Percentiles rank a stretch among this genome's conserved stretches.
Evolutionary conservation across 1,284 basidiomycete genomes (phyloP).

Genomic region (Moesziomyces antarcticus): DNA sequence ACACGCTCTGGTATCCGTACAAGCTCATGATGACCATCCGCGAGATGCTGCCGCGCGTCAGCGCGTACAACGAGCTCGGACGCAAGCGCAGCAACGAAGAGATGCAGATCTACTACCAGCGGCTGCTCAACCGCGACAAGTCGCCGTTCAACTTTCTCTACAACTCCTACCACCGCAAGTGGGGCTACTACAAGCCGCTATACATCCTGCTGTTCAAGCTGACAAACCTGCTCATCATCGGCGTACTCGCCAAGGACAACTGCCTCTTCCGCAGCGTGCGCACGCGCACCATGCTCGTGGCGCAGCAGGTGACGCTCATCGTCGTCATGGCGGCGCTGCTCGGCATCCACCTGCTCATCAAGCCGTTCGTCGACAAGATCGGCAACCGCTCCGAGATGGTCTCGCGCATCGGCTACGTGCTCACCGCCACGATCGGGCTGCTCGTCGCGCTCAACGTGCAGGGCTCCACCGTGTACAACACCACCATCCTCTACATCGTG

Average conservation of each 20-base stretch:
- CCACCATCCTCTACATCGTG: conserved; percentile 58
- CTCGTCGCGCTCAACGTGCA: conserved; percentile 66
- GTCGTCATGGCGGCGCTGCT: conserved; percentile 75
- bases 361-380: conserved; percentile 78
- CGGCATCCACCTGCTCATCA: conserved; percentile 69
- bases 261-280: conserved; percentile 77
- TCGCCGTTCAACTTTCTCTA: conserved; percentile 81
- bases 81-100: conserved; percentile 72
- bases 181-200: conserved; percentile 64
- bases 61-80: conserved; percentile 79
- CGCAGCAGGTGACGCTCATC: conserved; percentile 77
- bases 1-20: conserved; percentile 80
- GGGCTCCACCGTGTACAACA: conserved; percentile 56
- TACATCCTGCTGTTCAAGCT: conserved; percentile 73
- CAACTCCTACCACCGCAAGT: conserved; percentile 71
- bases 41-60: conserved; percentile 75
- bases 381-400: conserved; percentile 82
- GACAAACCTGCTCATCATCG: conserved; percentile 76
- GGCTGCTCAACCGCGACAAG: conserved; percentile 75
- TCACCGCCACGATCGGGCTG: conserved; percentile 75
- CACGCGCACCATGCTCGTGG: conserved; percentile 72
- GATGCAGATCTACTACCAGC: conserved; percentile 79
- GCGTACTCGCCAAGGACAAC: conserved; percentile 76
- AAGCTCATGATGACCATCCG: conserved; percentile 73
- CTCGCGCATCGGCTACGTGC: conserved; percentile 77